Percentiles rank a stretch among this genome's conserved stretches.
Evolutionary conservation across 1,139 yeast species (phyloP).

Genomic region (Geotrichum fermentans): DNA sequence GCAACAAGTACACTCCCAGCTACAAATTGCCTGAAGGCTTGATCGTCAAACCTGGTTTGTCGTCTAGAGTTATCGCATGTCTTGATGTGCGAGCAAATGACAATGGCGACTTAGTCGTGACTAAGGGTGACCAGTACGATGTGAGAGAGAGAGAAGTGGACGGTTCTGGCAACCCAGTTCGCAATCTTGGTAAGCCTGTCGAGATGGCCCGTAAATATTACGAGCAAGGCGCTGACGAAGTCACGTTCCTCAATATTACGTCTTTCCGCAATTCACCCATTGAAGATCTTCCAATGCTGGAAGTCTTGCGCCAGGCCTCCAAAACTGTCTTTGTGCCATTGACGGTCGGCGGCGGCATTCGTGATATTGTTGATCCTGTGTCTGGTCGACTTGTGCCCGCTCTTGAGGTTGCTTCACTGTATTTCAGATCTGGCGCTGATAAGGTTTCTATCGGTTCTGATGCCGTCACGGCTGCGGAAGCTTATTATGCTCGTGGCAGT

Average conservation of each 20-base stretch:
- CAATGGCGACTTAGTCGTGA: constrained; percentile 88
- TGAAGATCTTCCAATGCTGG: constrained; percentile 89
- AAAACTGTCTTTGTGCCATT: constrained; percentile 90
- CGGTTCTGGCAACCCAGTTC: constrained; percentile 50
- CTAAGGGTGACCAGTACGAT: constrained; percentile 97
- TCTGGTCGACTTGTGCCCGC: constrained; percentile 70
- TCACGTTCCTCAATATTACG: constrained; percentile 88
- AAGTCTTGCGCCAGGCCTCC: constrained; percentile 76
- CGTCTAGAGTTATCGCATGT: constrained; percentile 91
- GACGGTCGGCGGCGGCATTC: constrained; percentile 96
- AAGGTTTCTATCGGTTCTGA: constrained; percentile 97
- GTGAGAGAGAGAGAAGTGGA: constrained; percentile 66
- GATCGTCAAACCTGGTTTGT: constrained; percentile 50
- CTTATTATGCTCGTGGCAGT: constrained; percentile 56
- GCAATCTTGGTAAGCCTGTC: constrained; percentile 94
- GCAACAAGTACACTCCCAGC: constrained; percentile 30
- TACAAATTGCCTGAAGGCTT: neutral
- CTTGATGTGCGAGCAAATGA: constrained; percentile 94
- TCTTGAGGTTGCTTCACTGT: constrained; percentile 79
- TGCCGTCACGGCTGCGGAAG: constrained; percentile 87
- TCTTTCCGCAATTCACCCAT: constrained; percentile 92
- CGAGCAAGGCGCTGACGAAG: constrained; percentile 93
- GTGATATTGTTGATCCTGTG: constrained; percentile 79
- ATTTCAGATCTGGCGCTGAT: constrained; percentile 95
- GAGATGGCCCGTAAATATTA: constrained; percentile 86